Evolutionary conservation across 768 basidiomycete species (phyloP).

Genomic region (Pisolithus sp.): DNA sequence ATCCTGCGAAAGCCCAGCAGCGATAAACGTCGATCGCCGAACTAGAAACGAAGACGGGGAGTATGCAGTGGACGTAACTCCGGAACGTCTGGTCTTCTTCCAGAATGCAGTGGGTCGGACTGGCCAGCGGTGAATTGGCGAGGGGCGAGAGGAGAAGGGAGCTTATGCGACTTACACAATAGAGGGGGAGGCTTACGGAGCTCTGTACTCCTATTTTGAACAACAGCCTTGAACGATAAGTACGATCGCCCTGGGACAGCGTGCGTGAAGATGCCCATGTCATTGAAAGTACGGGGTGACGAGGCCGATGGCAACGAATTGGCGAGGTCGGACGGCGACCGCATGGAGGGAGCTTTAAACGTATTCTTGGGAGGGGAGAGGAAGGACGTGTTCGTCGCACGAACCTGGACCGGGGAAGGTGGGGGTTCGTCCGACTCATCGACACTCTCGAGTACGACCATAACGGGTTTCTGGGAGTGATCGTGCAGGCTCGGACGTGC

Average conservation of each 20-base stretch:
- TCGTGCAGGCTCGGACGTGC: conserved; percentile 25
- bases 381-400: conserved; percentile 11
- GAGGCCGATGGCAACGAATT: conserved; percentile 12
- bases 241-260: conserved; percentile 1
- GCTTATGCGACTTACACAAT: conserved; percentile 57
- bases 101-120: conserved; percentile 82
- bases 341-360: conserved; percentile 13
- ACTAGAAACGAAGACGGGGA: conserved; percentile 69
- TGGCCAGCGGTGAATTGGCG: conserved; percentile 19
- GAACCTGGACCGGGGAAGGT: conserved; percentile 20
- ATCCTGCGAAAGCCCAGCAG: conserved; percentile 67
- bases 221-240: conserved; percentile 7
- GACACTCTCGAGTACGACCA: conserved; percentile 25
- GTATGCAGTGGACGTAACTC: conserved; percentile 63
- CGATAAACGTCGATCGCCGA: conserved; percentile 73
- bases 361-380: conserved; percentile 25
- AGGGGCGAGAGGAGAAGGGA: not conserved
- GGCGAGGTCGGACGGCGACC: conserved; percentile 3
- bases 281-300: conserved; percentile 14
- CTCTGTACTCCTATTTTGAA: conserved; percentile 26
- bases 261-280: not conserved
- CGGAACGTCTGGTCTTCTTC: conserved; percentile 66
- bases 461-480: conserved; percentile 20
- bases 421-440: conserved; percentile 18
- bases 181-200: conserved; percentile 57